These are phyloP conservation scores for Microdochium bolleyi DNA, from an alignment of 2,329 filamentous ascomycete genomes.

Conservation along the genomic window DNA sequence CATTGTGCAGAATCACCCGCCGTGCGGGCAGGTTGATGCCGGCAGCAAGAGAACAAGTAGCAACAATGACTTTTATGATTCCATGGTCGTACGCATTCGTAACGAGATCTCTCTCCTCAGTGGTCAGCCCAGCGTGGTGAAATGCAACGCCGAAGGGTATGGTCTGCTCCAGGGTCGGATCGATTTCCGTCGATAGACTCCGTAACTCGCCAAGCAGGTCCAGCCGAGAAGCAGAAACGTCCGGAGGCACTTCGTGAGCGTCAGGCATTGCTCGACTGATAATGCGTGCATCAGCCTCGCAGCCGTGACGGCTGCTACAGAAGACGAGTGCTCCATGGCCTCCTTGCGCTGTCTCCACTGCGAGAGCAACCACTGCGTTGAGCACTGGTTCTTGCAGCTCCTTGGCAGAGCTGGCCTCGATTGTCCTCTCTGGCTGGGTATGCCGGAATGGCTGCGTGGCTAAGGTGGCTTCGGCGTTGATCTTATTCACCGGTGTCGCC, in stretches of 20 bases:
- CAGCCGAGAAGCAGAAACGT: slow-evolving; percentile 47
- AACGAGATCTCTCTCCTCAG: slow-evolving; percentile 66
- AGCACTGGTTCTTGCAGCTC: slow-evolving; percentile 57
- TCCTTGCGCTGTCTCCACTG: slow-evolving; percentile 58
- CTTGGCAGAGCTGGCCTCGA: slow-evolving; percentile 48
- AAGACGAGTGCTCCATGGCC: slow-evolving; percentile 69
- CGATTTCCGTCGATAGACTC: slow-evolving; percentile 58
- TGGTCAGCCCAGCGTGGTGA: slow-evolving; percentile 64
- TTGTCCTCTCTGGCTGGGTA: slow-evolving; percentile 32
- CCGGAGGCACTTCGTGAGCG: slow-evolving; percentile 32
- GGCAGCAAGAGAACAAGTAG: slow-evolving; percentile 73
- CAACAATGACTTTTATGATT: slow-evolving; percentile 61
- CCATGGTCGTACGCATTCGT: slow-evolving; percentile 64
- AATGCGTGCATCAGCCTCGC: slow-evolving; percentile 59
- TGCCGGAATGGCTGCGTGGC: slow-evolving; percentile 20
- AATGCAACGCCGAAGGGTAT: slow-evolving; percentile 63
- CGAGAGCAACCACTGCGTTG: slow-evolving; percentile 64
- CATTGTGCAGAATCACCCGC: slow-evolving; percentile 67
- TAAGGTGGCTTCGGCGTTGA: slow-evolving; percentile 6
- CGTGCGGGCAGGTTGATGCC: slow-evolving; percentile 70
- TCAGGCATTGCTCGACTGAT: slow-evolving; percentile 60
- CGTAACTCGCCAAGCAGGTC: slow-evolving; percentile 60
- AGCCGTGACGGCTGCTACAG: slow-evolving; percentile 59
- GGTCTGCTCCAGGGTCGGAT: slow-evolving; percentile 56
- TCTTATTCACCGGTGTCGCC: slow-evolving; percentile 38